Evolutionary conservation across 2,329 filamentous ascomycete species (phyloP).

Genomic region (Xylaria multiplex): DNA sequence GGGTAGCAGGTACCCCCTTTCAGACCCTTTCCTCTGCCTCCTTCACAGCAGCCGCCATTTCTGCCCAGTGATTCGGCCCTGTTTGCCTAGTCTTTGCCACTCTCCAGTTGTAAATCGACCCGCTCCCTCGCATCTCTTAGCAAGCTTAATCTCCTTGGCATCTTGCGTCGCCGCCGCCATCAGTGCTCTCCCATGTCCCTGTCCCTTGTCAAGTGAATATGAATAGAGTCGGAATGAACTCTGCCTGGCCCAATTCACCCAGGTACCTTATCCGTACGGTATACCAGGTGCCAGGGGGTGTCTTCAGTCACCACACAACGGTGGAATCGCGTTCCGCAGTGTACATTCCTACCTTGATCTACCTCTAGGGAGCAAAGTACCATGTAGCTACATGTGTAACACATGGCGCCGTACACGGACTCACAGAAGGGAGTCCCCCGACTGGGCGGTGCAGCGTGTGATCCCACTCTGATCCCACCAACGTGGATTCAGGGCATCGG

Average conservation of each 20-base stretch:
- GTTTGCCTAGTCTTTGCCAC: constrained; percentile 26
- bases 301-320: constrained; percentile 12
- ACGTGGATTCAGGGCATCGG: constrained; percentile 29
- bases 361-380: no score
- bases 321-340: constrained; percentile 25
- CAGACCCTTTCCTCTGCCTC: not conserved
- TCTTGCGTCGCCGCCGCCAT: not conserved
- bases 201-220: no score
- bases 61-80: constrained; percentile 30
- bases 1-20: constrained; percentile 3
- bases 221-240: no score
- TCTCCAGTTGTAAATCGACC: constrained; percentile 8
- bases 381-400: constrained; percentile 4
- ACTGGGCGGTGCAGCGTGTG: constrained; percentile 31
- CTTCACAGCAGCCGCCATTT: no score
- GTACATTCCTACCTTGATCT: not conserved
- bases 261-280: not conserved
- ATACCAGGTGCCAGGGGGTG: not conserved
- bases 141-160: constrained; percentile 22
- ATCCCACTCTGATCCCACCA: constrained; percentile 35
- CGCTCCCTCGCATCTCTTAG: constrained; percentile 26
- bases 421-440: constrained; percentile 31
- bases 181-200: not conserved
- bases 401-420: constrained; percentile 9
- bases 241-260: no score